Evolutionary conservation across 2,329 filamentous ascomycete genomes (phyloP).

Genomic region (Penicillium nordicum): DNA sequence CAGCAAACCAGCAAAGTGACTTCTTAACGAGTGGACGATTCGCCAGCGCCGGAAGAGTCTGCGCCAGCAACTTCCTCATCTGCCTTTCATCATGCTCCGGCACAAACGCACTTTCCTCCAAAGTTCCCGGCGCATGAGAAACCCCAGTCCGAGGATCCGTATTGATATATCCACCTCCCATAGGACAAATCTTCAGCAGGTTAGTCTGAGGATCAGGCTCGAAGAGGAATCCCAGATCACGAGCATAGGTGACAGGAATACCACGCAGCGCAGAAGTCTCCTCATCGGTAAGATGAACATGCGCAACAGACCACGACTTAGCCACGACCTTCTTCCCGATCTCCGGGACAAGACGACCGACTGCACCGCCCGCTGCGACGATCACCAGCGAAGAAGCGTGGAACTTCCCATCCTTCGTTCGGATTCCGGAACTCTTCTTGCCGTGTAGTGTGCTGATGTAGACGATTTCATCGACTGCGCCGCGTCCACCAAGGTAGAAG

Average conservation of each 20-base stretch:
- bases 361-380: slow-evolving; percentile 52
- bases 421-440: slow-evolving; percentile 32
- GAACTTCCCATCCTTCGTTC: slow-evolving; percentile 38
- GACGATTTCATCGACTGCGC: slow-evolving; percentile 41
- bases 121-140: slow-evolving; percentile 43
- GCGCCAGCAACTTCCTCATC: slow-evolving; percentile 49
- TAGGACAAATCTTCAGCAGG: slow-evolving; percentile 59
- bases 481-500: slow-evolving; percentile 45
- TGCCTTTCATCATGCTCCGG: slow-evolving; percentile 53
- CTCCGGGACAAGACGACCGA: slow-evolving; percentile 48
- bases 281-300: slow-evolving; percentile 54
- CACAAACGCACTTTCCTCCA: slow-evolving; percentile 45
- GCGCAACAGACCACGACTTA: slow-evolving; percentile 58
- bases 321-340: slow-evolving; percentile 52
- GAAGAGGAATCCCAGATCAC: slow-evolving; percentile 64
- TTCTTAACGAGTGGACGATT: slow-evolving; percentile 56
- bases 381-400: slow-evolving; percentile 46
- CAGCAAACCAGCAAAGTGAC: slow-evolving; percentile 62
- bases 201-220: slow-evolving; percentile 59
- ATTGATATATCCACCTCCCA: slow-evolving; percentile 56
- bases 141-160: slow-evolving; percentile 44
- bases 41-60: slow-evolving; percentile 53
- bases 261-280: slow-evolving; percentile 55
- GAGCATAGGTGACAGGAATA: slow-evolving; percentile 59
- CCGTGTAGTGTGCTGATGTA: slow-evolving; percentile 27